Evolutionary conservation across 805 yeast genomes (phyloP).

Genomic region (Candida pini): DNA sequence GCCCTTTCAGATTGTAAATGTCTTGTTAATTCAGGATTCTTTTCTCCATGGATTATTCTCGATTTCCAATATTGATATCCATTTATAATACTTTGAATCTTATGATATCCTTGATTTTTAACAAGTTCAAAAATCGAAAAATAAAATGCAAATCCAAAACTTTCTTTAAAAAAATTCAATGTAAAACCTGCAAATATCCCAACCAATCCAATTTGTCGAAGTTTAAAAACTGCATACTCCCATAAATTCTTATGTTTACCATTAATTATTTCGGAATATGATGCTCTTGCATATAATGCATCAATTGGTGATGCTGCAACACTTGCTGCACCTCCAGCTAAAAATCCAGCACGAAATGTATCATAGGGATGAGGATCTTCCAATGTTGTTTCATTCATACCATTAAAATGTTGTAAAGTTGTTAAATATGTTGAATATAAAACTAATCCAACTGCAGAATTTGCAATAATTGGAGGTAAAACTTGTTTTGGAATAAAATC

Average conservation of each 20-base stretch:
- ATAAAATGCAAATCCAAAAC: constrained; percentile 77
- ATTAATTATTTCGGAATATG: constrained; percentile 64
- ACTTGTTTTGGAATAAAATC: constrained; percentile 76
- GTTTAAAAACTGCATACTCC: constrained; percentile 65
- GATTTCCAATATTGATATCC: constrained; percentile 34
- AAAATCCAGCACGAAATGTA: constrained; percentile 71
- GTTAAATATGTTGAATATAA: constrained; percentile 78
- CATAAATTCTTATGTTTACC: constrained; percentile 70
- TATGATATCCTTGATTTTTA: constrained; percentile 59
- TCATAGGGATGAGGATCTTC: constrained; percentile 38
- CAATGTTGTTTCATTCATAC: constrained; percentile 13
- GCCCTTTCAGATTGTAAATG: constrained; percentile 32
- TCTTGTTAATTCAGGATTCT: constrained; percentile 12
- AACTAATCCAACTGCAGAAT: constrained; percentile 83
- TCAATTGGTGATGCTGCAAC: constrained; percentile 90
- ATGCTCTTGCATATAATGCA: constrained; percentile 79
- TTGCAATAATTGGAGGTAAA: constrained; percentile 82
- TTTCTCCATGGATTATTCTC: constrained; percentile 15
- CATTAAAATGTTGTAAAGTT: constrained; percentile 36
- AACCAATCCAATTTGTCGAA: constrained; percentile 65
- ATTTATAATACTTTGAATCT: constrained; percentile 40
- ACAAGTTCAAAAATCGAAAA: constrained; percentile 76
- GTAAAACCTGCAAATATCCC: constrained; percentile 90
- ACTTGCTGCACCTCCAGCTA: constrained; percentile 87
- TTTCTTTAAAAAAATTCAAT: constrained; percentile 73